A percentile compares a stretch with the other conserved stretches of the same genome.
Evolutionary conservation across 2,329 filamentous ascomycete genomes (phyloP).

Genomic region (Phaeosphaeria sp.): DNA sequence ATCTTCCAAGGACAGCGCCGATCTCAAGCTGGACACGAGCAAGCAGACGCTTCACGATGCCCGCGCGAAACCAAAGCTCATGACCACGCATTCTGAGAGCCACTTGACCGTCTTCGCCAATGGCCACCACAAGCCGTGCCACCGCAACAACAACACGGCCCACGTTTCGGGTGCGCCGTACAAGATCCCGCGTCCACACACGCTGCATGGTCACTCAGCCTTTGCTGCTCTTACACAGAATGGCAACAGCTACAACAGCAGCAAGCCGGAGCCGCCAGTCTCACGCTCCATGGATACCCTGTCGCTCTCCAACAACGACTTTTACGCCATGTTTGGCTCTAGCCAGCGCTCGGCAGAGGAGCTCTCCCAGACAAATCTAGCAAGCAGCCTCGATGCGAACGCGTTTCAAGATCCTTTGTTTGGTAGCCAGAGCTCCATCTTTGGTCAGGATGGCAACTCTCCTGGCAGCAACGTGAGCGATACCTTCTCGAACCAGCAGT

Average conservation of each 20-base stretch:
- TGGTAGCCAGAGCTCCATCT: conserved; percentile 27
- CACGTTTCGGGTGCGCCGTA: conserved; percentile 69
- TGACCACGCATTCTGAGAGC: conserved; percentile 64
- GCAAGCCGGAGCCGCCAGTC: conserved; percentile 27
- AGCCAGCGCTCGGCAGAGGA: conserved; percentile 35
- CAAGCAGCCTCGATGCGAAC: conserved; percentile 37
- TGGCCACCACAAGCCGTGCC: conserved; percentile 69
- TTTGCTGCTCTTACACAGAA: conserved; percentile 35
- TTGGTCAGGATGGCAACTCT: conserved; percentile 39
- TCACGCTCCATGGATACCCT: conserved; percentile 44
- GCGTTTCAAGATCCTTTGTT: conserved; percentile 39
- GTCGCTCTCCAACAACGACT: conserved; percentile 46
- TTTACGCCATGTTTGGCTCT: conserved; percentile 45
- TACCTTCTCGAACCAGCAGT: conserved; percentile 37
- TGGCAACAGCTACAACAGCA: conserved; percentile 32
- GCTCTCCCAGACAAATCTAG: conserved; percentile 34
- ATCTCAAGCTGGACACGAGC: conserved; percentile 53
- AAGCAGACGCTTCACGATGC: conserved; percentile 52
- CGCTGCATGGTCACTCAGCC: conserved; percentile 41
- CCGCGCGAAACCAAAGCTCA: conserved; percentile 63
- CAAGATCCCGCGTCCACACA: conserved; percentile 60
- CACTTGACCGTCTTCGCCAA: conserved; percentile 67
- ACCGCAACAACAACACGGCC: conserved; percentile 69
- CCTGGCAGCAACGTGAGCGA: conserved; percentile 45
- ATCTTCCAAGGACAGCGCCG: conserved; percentile 61